These are phyloP conservation scores for Lignosus rhinocerotis DNA, from an alignment of 1,284 basidiomycete genomes.

Conservation along the genomic window DNA sequence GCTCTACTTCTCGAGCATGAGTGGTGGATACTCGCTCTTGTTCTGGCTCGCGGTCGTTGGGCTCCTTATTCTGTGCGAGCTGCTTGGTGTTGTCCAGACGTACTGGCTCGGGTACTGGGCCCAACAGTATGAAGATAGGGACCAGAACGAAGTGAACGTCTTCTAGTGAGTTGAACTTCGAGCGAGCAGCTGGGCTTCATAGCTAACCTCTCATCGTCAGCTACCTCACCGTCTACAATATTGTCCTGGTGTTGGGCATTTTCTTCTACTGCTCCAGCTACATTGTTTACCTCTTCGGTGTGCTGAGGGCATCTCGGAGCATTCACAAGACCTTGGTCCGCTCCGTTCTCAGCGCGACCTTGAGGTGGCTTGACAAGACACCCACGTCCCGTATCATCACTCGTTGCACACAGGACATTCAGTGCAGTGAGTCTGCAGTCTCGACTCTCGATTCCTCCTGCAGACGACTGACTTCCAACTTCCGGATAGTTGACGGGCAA, in stretches of 20 bases:
- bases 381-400: constrained; percentile 57
- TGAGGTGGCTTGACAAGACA: constrained; percentile 32
- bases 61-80: constrained; percentile 27
- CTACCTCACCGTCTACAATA: constrained; percentile 46
- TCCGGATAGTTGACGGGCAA: constrained; percentile 37
- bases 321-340: constrained; percentile 58
- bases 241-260: constrained; percentile 34
- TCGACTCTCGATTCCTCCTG: background rate
- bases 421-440: constrained; percentile 34
- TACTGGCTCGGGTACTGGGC: constrained; percentile 32
- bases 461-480: background rate
- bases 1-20: constrained; percentile 32
- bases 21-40: constrained; percentile 30
- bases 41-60: constrained; percentile 36
- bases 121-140: constrained; percentile 31
- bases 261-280: constrained; percentile 30
- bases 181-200: background rate
- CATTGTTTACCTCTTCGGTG: constrained; percentile 39
- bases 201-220: constrained; percentile 15
- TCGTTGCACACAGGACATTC: constrained; percentile 61
- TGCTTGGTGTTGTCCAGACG: constrained; percentile 20
- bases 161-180: constrained; percentile 29
- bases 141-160: constrained; percentile 29
- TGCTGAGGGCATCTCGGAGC: constrained; percentile 50
- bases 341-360: constrained; percentile 50